These are phyloP conservation scores for Verticillium longisporum DNA, from an alignment of 2,329 filamentous ascomycete genomes.

Conservation along the genomic window DNA sequence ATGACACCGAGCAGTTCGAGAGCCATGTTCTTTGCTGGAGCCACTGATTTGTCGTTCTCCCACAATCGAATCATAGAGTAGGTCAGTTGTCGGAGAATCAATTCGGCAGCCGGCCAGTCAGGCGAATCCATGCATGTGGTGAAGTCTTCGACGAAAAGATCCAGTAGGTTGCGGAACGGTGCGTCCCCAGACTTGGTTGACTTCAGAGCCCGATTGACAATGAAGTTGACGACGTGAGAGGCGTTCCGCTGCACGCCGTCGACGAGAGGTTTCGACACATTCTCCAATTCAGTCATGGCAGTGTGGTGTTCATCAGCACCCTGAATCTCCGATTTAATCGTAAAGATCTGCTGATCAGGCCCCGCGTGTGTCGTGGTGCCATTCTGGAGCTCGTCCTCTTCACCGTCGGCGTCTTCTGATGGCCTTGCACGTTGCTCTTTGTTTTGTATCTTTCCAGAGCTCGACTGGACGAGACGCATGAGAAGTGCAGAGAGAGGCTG, in stretches of 20 bases:
- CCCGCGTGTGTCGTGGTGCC: neutral
- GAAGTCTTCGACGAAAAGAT: conserved; percentile 93
- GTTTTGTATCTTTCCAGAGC: conserved; percentile 58
- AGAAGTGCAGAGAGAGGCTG: conserved; percentile 92
- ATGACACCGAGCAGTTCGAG: conserved; percentile 83
- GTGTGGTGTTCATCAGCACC: conserved; percentile 46
- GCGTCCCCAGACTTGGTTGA: conserved; percentile 91
- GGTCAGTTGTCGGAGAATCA: conserved; percentile 73
- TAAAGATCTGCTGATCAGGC: conserved; percentile 16
- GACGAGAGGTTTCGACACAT: conserved; percentile 54
- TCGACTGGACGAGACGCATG: conserved; percentile 90
- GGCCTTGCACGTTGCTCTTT: conserved; percentile 16
- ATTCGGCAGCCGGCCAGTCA: conserved; percentile 90
- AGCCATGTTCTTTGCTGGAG: conserved; percentile 86
- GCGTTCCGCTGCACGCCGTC: conserved; percentile 69
- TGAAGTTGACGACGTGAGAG: conserved; percentile 74
- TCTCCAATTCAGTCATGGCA: conserved; percentile 52
- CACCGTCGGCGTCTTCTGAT: conserved; percentile 19
- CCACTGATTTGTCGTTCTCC: conserved; percentile 73
- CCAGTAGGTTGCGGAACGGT: conserved; percentile 89
- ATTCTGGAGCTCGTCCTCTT: conserved; percentile 11
- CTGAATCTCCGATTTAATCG: conserved; percentile 47
- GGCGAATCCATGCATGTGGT: conserved; percentile 79
- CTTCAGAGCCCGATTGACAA: conserved; percentile 79
- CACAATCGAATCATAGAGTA: conserved; percentile 72